Evolutionary conservation across 768 basidiomycete species (phyloP), one percentile per base, ranked within the genome.

Genomic region (Amanita thiersii): DNA sequence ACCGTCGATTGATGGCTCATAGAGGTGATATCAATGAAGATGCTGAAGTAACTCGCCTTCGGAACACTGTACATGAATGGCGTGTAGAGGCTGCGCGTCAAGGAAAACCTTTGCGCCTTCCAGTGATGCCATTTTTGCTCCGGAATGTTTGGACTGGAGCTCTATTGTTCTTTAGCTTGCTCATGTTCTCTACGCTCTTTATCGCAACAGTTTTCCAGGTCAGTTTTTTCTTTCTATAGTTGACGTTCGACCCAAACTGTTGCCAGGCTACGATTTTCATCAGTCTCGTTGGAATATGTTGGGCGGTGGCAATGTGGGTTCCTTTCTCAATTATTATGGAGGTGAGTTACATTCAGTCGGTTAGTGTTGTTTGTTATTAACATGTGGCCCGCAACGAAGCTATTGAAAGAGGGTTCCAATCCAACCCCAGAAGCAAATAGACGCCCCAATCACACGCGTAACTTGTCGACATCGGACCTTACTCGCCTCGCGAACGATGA

Each of bases 301-400:
- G 93, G 93, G 88, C 91, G 7, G 88, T 96, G 29, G 89, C 93
- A n/a, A 89, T 87, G 64, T 96, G 93, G 93, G 88, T 89, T 11
- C 92, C 92, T 2, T 96, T 96, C 51, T 86, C 92, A 14, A 91
- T 96, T 53, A 89, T 97, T 62, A 97, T 97, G 92, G 92, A 93
- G 77, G 90, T 77, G 48, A 37, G 73, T 51, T 3, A 19, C 24
- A 4, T 19, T 26, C 15, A 37, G 24, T 17, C 23, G n/a, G 11
- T 20, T 11, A n/a, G 18, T 32, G 7, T n/a, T 32, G 15, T 15
- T 37, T 30, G 35, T 28, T 19, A 25, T 36, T 7, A 4, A 12
- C 29, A 18, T 21, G 8, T 37, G 9, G 34, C 14, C 45, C n/a
- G 39, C 39, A 18, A 37, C 29, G 21, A 47, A 89, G 82, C 72